Evolutionary conservation across 1,139 yeast species (phyloP), one percentile per base, ranked within the genome.

Genomic region (Candida albicans): DNA sequence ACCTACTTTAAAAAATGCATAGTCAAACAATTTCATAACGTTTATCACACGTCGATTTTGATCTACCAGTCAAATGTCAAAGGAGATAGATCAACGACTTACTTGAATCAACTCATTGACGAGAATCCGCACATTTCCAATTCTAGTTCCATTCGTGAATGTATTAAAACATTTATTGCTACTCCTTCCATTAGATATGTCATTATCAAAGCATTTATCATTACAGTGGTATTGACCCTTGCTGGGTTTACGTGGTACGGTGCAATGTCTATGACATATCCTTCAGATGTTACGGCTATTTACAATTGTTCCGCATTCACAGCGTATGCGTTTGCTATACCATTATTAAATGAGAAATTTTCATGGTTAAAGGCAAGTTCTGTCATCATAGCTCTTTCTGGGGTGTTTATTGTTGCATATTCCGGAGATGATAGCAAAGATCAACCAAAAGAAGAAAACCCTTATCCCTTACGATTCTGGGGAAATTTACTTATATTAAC

Each of bases 221-320:
- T 86, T 32, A 75, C 86, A 2, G 37, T 77, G 8, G 77, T 88
- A 6, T 70, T 89, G 48, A 87, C 87, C 9, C 52, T 81, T 3
- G 96, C 96, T 0, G 96, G 95, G 1, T 71, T 79, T 34, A 82
- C 96, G 1, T 89, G 96, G 96, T 89, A 87, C 59, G 79, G 87
- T 13, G 84, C 96, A 7, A 87, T 89, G 81, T 73, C 83, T 26
- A 65, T 87, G 61, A 84, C 96, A 1, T 86, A 90, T 33, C 89
- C 96, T 0, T 76, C 90, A 2, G 96, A 89, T 57, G 84, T 89
- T 26, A 88, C 96, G 2, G 96, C 96, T 8, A 89, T 89, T 50
- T 89, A 88, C 65, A 89, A 89, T 65, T 87, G 95, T 58, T 84
- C 91, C 10, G 95, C 96, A 0, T 88, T 89, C 59, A 84, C 91